These are phyloP conservation scores for Friedmanniomyces simplex DNA, from an alignment of 495 filamentous ascomycete species.

Conservation along the genomic window DNA sequence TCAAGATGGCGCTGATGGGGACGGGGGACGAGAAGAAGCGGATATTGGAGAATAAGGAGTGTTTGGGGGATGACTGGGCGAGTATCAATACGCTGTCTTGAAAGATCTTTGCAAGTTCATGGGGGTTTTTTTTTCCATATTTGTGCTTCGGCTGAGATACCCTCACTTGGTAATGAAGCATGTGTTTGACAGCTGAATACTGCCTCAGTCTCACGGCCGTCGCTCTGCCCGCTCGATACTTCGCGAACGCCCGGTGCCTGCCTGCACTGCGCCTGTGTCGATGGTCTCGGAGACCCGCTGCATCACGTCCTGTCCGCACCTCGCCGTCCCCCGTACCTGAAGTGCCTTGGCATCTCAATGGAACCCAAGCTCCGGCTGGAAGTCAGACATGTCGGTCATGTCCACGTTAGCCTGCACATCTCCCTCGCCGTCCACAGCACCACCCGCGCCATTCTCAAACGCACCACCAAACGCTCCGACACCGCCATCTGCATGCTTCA, in stretches of 20 bases:
- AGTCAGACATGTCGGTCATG: too few species aligned
- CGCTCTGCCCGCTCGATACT: neutral
- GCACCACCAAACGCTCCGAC: too few species aligned
- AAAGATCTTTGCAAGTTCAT: neutral
- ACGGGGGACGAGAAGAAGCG: conserved; percentile 15
- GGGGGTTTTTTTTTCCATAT: too few species aligned
- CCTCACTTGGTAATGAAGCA: neutral
- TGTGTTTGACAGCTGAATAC: neutral
- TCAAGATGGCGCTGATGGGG: conserved; percentile 11
- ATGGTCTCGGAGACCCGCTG: neutral
- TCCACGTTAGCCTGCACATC: too few species aligned
- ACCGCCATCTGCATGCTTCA: neutral
- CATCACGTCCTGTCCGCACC: too few species aligned
- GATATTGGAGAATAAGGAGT: conserved; percentile 21
- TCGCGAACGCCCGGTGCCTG: neutral
- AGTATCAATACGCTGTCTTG: conserved; percentile 11
- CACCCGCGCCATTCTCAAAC: neutral
- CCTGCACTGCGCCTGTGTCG: neutral
- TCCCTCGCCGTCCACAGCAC: neutral
- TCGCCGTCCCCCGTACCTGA: too few species aligned
- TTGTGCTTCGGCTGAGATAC: neutral
- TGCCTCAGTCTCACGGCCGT: neutral
- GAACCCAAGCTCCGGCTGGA: too few species aligned
- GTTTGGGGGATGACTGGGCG: conserved; percentile 18
- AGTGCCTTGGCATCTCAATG: too few species aligned